Percentiles rank a stretch among this genome's conserved stretches.
Evolutionary conservation across 805 yeast species (phyloP).

Genomic region (Priceomyces carsonii): DNA sequence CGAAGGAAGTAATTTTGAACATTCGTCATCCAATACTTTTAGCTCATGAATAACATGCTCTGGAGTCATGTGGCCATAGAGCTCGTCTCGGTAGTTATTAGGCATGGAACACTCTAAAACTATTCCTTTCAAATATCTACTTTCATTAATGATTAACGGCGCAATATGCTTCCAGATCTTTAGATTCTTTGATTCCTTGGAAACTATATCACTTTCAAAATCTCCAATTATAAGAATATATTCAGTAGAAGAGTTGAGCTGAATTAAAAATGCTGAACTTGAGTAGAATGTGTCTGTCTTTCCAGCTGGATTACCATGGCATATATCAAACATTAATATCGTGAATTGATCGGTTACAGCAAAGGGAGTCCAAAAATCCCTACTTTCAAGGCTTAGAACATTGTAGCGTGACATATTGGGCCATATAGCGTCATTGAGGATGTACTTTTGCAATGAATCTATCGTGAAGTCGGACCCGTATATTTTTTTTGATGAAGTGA

Average conservation of each 20-base stretch:
- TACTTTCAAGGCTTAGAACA: conserved; percentile 20
- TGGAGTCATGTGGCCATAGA: conserved; percentile 86
- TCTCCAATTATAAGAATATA: conserved; percentile 77
- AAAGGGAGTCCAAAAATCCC: conserved; percentile 13
- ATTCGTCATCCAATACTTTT: conserved; percentile 17
- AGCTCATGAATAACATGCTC: conserved; percentile 60
- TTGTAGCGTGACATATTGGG: conserved; percentile 57
- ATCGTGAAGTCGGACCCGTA: conserved; percentile 58
- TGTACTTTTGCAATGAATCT: conserved; percentile 48
- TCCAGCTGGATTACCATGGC: conserved; percentile 6
- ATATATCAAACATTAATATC: conserved; percentile 9
- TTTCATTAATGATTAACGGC: conserved; percentile 37
- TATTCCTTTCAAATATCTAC: conserved; percentile 47
- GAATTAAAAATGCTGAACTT: conserved; percentile 58
- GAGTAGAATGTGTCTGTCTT: conserved; percentile 1
- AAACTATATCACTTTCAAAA: conserved; percentile 65
- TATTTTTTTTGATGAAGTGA: conserved; percentile 41
- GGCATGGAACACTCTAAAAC: conserved; percentile 74
- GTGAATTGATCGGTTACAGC: conserved; percentile 18
- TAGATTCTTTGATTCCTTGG: conserved; percentile 37
- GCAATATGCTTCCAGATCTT: conserved; percentile 61
- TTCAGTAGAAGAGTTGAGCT: conserved; percentile 28
- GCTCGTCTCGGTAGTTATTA: conserved; percentile 41
- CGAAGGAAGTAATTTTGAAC: conserved; percentile 12
- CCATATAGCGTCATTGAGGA: conserved; percentile 81